A percentile compares a stretch with the other conserved stretches of the same genome.
phyloP scores from a whole-genome alignment of 2,329 filamentous ascomycete species.

The Alternaria triticimaculans region DNA sequence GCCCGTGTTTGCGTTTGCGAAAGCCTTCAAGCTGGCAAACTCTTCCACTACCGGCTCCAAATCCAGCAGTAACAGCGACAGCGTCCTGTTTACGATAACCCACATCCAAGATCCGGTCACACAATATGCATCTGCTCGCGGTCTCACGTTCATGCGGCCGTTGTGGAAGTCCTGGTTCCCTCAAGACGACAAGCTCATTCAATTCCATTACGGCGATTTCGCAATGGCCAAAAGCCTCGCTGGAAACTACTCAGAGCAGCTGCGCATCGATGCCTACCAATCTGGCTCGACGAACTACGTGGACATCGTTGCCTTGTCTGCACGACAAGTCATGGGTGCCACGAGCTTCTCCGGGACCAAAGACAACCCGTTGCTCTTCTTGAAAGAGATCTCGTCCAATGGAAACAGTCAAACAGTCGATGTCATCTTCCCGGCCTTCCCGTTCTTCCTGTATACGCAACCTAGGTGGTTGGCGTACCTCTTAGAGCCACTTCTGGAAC shows the following conservation, averaged over 20 bases:
- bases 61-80: conserved; percentile 52
- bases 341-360: conserved; percentile 76
- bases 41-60: conserved; percentile 8
- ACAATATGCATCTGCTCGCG: conserved; percentile 78
- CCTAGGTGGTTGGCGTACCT: conserved; percentile 81
- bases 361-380: conserved; percentile 74
- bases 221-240: conserved; percentile 68
- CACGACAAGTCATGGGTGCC: conserved; percentile 80
- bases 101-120: conserved; percentile 80
- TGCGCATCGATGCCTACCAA: conserved; percentile 73
- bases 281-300: conserved; percentile 78
- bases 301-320: conserved; percentile 78
- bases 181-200: conserved; percentile 67
- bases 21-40: conserved; percentile 43
- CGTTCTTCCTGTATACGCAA: conserved; percentile 86
- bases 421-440: conserved; percentile 85
- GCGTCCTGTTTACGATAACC: conserved; percentile 75
- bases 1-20: conserved; percentile 77
- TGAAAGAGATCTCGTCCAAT: conserved; percentile 86
- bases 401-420: conserved; percentile 87
- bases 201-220: conserved; percentile 80
- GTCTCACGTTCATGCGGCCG: conserved; percentile 78
- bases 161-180: conserved; percentile 80
- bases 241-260: conserved; percentile 73
- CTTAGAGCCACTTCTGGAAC: conserved; percentile 79